Conservation (phyloP, 2,329 filamentous ascomycete genomes). For the Phialophora chinensis region DNA sequence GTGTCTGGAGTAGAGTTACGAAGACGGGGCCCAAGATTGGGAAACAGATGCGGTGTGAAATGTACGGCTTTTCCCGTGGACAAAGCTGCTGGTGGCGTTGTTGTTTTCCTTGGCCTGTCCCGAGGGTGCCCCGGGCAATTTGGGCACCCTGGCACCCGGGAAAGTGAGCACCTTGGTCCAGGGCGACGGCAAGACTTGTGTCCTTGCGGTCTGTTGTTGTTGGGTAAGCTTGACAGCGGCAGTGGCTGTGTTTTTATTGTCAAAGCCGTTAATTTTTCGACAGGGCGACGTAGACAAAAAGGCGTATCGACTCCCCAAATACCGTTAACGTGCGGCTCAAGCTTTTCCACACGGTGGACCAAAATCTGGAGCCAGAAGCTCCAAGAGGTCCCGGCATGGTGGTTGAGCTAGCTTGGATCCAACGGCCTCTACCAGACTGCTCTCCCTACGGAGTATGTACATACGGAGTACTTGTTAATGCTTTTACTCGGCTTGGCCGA, state of each 20-base stretch:
- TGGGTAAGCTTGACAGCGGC: background rate
- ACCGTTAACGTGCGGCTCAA: background rate
- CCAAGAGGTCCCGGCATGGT: background rate
- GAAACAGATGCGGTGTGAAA: background rate
- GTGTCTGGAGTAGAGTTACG: background rate
- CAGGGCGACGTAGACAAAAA: background rate
- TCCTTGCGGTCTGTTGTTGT: background rate
- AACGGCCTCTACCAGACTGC: background rate
- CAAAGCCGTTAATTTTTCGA: background rate
- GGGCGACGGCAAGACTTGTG: too few species aligned
- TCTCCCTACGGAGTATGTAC: too few species aligned
- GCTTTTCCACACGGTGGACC: background rate
- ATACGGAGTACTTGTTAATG: background rate
- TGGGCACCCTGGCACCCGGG: background rate
- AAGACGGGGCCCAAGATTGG: background rate
- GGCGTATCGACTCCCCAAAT: background rate
- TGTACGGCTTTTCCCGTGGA: background rate
- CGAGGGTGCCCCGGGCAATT: background rate
- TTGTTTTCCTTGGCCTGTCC: background rate
- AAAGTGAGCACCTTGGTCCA: background rate
- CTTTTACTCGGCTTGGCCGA: background rate
- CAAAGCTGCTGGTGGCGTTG: background rate
- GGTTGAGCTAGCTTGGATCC: background rate
- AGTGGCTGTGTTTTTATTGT: background rate
- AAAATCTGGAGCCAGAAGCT: background rate